These are phyloP conservation scores for Botrytis medusae DNA, from an alignment of 2,329 filamentous ascomycete species.

Conservation along the genomic window DNA sequence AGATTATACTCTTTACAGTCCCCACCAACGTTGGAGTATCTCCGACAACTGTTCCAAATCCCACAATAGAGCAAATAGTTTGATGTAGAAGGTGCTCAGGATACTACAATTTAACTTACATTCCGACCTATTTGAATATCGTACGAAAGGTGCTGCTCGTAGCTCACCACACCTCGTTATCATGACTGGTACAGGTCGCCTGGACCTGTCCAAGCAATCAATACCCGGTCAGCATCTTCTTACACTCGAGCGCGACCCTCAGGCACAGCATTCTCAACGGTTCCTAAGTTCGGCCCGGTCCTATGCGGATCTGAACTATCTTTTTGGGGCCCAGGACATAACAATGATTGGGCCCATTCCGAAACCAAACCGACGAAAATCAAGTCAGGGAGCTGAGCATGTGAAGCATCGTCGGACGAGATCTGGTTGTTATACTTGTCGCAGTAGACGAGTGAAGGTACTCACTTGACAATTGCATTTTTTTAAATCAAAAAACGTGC, in stretches of 20 bases:
- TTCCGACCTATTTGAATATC: not conserved
- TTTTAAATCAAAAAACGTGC: conserved; percentile 17
- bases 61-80: not conserved
- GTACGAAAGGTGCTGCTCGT: not conserved
- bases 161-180: not conserved
- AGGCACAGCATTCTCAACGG: conserved; percentile 11
- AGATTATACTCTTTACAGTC: not conserved
- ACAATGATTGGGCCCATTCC: conserved; percentile 36
- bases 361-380: conserved; percentile 36
- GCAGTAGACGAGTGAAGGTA: conserved; percentile 82
- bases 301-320: conserved; percentile 34
- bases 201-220: conserved; percentile 13
- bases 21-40: conserved; percentile 1
- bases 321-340: conserved; percentile 37
- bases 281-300: conserved; percentile 18
- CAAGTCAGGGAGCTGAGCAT: conserved; percentile 35
- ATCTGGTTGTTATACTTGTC: conserved; percentile 92
- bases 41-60: not conserved
- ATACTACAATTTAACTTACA: not conserved
- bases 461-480: conserved; percentile 22
- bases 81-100: conserved; percentile 10
- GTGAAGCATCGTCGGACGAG: conserved; percentile 92
- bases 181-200: conserved; percentile 14
- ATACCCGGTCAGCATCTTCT: conserved; percentile 12
- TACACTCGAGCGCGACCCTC: conserved; percentile 3